phyloP scores from a whole-genome alignment of 1,284 basidiomycete species.

The Ustilago sp. region DNA sequence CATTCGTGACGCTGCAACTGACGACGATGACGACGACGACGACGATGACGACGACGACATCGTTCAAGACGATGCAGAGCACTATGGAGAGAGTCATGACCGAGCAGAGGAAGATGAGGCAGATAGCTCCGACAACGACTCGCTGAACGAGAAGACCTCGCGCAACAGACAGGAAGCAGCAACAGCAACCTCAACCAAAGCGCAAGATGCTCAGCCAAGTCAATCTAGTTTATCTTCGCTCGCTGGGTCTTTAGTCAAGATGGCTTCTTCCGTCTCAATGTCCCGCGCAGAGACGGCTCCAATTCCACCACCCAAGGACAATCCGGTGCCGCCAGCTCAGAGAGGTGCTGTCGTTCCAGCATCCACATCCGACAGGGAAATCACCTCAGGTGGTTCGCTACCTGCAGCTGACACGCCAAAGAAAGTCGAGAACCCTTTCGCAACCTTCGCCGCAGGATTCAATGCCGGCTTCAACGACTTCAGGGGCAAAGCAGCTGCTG shows the following conservation, averaged over 20 bases:
- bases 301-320: conserved; percentile 39
- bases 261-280: conserved; percentile 31
- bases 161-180: not conserved
- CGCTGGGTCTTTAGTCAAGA: conserved; percentile 36
- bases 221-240: conserved; percentile 25
- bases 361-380: conserved; percentile 15
- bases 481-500: conserved; percentile 57
- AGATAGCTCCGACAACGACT: conserved; percentile 46
- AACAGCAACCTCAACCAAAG: conserved; percentile 6
- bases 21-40: conserved; percentile 71
- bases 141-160: conserved; percentile 21
- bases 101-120: conserved; percentile 36
- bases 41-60: conserved; percentile 68
- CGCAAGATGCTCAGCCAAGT: not conserved
- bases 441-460: conserved; percentile 55
- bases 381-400: conserved; percentile 44
- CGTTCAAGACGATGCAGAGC: conserved; percentile 7
- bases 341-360: not conserved
- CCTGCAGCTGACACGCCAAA: conserved; percentile 29
- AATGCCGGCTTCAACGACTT: conserved; percentile 59
- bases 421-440: conserved; percentile 51
- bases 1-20: conserved; percentile 59
- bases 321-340: conserved; percentile 8
- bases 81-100: conserved; percentile 24
- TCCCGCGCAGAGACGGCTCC: conserved; percentile 39